Evolutionary conservation across 768 basidiomycete genomes (phyloP).

Genomic region (Cystobasidium onofrii): DNA sequence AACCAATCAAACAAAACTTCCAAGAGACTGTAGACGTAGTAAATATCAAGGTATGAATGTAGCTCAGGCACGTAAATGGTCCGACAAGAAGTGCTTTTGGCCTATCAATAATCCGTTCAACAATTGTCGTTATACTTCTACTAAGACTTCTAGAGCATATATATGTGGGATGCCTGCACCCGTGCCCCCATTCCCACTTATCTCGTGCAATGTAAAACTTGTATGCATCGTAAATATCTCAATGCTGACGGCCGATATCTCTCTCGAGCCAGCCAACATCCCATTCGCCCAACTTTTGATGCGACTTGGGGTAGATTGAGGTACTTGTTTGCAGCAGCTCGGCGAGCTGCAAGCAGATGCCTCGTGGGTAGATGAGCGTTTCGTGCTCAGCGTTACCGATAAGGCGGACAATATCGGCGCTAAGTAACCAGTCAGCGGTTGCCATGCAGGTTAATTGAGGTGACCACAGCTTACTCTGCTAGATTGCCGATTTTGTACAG

Average conservation of each 20-base stretch:
- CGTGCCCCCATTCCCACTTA: no score
- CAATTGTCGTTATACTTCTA: no score
- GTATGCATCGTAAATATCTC: no score
- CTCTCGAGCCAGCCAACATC: slow-evolving; percentile 46
- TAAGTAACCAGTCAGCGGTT: not conserved
- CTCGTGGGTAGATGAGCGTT: slow-evolving; percentile 74
- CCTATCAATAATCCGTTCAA: no score
- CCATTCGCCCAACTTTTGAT: slow-evolving; percentile 43
- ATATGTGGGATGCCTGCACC: no score
- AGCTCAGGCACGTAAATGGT: no score
- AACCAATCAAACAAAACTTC: no score
- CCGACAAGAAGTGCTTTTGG: no score
- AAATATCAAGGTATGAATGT: no score
- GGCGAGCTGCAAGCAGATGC: slow-evolving; percentile 64
- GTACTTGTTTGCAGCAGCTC: slow-evolving; percentile 66
- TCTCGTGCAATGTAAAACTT: no score
- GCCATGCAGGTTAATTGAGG: not conserved
- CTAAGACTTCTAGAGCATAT: no score
- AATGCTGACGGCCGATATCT: not conserved
- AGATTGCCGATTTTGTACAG: slow-evolving; percentile 51
- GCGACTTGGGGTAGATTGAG: slow-evolving; percentile 41
- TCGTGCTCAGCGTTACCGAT: slow-evolving; percentile 71
- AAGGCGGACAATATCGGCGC: slow-evolving; percentile 47
- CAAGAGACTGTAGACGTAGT: no score
- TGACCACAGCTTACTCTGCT: slow-evolving; percentile 44